Evolutionary conservation across 768 basidiomycete genomes (phyloP).

Genomic region (Ephemerocybe angulata): DNA sequence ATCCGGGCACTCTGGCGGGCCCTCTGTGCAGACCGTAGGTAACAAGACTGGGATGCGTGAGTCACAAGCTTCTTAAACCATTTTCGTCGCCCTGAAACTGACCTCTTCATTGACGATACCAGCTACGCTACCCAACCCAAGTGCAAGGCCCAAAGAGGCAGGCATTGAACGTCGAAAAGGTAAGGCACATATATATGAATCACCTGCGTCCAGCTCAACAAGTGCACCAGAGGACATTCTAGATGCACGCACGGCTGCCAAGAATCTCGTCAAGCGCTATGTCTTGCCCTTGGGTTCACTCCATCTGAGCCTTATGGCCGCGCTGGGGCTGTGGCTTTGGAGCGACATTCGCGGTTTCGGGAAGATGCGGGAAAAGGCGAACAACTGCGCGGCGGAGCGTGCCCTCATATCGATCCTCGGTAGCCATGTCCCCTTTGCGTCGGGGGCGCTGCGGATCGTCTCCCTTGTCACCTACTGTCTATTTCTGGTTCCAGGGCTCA

Average conservation of each 20-base stretch:
- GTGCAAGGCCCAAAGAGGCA: no score
- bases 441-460: neutral
- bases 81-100: no score
- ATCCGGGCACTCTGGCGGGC: no score
- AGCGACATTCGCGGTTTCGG: neutral
- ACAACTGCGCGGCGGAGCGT: neutral
- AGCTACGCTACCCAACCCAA: no score
- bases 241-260: neutral
- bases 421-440: neutral
- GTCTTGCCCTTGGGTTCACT: neutral
- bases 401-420: constrained; percentile 4
- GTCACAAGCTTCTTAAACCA: no score
- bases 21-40: no score
- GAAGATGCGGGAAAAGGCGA: neutral
- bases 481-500: neutral
- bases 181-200: no score
- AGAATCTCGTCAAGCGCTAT: neutral
- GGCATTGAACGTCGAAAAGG: no score
- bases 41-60: neutral
- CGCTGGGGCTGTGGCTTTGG: constrained; percentile 12
- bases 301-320: constrained; percentile 9
- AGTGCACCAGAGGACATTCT: no score
- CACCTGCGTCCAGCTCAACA: no score
- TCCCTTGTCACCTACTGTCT: constrained; percentile 3
- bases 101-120: no score